These are phyloP conservation scores for Pelargonium nanum DNA, from an alignment of 345 rosid genomes.

Conservation along the genomic window DNA sequence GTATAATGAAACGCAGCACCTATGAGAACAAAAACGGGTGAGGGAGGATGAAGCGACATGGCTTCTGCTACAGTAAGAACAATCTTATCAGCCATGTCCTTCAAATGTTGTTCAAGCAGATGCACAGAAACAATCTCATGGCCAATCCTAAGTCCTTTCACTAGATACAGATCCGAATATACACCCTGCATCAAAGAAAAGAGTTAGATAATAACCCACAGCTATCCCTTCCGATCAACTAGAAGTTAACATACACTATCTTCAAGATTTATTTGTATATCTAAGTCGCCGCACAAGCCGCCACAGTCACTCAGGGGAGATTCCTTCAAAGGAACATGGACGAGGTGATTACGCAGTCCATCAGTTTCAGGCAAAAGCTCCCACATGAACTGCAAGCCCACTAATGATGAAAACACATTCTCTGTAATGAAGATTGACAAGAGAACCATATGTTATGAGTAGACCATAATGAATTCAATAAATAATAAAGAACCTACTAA, in stretches of 20 bases:
- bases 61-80: constrained; percentile 94
- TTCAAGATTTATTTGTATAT: constrained; percentile 71
- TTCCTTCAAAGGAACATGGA: constrained; percentile 82
- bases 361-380: constrained; percentile 46
- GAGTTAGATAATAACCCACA: not conserved
- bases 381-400: constrained; percentile 90
- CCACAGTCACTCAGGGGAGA: constrained; percentile 92
- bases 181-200: constrained; percentile 52
- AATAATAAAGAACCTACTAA: no score
- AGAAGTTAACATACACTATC: constrained; percentile 44
- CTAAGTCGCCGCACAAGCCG: constrained; percentile 79
- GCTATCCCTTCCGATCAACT: not conserved
- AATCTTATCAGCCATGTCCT: constrained; percentile 58
- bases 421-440: constrained; percentile 36
- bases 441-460: not conserved
- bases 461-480: not conserved
- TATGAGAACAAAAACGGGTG: constrained; percentile 74
- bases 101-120: constrained; percentile 56
- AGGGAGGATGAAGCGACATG: constrained; percentile 81
- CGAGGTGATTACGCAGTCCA: constrained; percentile 64
- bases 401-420: constrained; percentile 82
- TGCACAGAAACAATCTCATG: constrained; percentile 80
- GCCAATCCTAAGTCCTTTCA: constrained; percentile 73
- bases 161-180: constrained; percentile 75
- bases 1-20: constrained; percentile 65